Evolutionary conservation across 2,329 filamentous ascomycete species (phyloP), one percentile per base, ranked within the genome.

Genomic region (Pseudogymnoascus sp.): DNA sequence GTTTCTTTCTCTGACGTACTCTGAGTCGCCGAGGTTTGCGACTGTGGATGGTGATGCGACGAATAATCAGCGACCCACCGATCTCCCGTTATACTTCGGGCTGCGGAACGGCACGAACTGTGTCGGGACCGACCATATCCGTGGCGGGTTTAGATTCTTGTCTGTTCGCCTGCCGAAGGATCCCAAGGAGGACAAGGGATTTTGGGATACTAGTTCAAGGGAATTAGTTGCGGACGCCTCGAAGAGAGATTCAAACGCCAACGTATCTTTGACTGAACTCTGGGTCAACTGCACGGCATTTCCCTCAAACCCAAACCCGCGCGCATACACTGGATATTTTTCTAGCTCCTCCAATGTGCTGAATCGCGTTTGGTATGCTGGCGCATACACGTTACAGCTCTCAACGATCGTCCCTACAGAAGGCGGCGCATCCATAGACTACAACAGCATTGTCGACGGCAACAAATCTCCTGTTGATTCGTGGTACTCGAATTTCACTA

Each of bases 281-380:
- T 77, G 72, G 72, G 75, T 77, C 23, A 74, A 75, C 62, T 78
- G 74, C 68, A 77, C 76, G 1, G 73, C 76, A 0, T 77, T 77
- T 61, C 77, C 77, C 4, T 75, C 69, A 2, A 76, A 75, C 78
- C 72, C 80, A 2, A 80, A 83, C 67, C 75, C 83, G 15, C 75
- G 76, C 46, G 79, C 80, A 1, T 84, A 84, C 65, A 76, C 79
- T 50, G 82, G 82, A n/a, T 83, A 83, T 66, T 84, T 83, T 65
- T 75, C 81, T 65, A 77, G 74, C 64, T 77, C 73, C 42, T 78
- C 80, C 68, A 76, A 79, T 15, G 69, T 80, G 26, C 74, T 86
- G 60, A 84, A 85, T 69, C 75, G 77, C 6, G 78, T 82, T 62
- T 82, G 80, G 80, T 82, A 82, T 66, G 72, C 72, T 56, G 79